Evolutionary conservation across 2,329 filamentous ascomycete genomes (phyloP).

Genomic region (Cryphonectria carpinicola): DNA sequence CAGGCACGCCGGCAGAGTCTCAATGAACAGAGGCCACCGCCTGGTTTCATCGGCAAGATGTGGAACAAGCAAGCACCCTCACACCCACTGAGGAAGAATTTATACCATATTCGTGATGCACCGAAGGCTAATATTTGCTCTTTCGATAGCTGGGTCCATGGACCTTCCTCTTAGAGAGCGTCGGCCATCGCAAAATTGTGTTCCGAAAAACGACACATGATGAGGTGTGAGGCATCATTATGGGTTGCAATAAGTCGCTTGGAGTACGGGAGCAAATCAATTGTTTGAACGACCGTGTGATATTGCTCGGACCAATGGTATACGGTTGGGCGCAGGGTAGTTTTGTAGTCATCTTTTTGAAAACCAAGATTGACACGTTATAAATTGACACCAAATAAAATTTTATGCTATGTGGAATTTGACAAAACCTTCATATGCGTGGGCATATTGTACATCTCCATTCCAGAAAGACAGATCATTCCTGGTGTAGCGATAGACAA

Average conservation of each 20-base stretch:
- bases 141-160: not conserved
- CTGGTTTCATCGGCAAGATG: constrained; percentile 57
- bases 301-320: not conserved
- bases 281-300: not conserved
- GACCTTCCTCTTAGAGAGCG: not conserved
- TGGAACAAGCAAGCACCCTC: constrained; percentile 58
- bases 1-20: constrained; percentile 58
- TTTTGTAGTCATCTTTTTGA: not conserved
- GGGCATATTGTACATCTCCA: no score
- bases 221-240: not conserved
- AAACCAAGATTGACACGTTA: not conserved
- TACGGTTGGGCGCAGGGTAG: constrained; percentile 2
- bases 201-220: not conserved
- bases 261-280: not conserved
- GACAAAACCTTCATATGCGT: no score
- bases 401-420: not conserved
- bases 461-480: no score
- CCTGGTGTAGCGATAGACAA: no score
- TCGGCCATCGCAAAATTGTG: no score
- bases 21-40: constrained; percentile 54
- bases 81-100: not conserved
- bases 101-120: not conserved
- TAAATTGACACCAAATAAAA: not conserved
- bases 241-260: no score
- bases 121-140: not conserved